These are phyloP conservation scores for Zasmidium citrigriseum DNA, from an alignment of 2,329 filamentous ascomycete species.

Conservation along the genomic window DNA sequence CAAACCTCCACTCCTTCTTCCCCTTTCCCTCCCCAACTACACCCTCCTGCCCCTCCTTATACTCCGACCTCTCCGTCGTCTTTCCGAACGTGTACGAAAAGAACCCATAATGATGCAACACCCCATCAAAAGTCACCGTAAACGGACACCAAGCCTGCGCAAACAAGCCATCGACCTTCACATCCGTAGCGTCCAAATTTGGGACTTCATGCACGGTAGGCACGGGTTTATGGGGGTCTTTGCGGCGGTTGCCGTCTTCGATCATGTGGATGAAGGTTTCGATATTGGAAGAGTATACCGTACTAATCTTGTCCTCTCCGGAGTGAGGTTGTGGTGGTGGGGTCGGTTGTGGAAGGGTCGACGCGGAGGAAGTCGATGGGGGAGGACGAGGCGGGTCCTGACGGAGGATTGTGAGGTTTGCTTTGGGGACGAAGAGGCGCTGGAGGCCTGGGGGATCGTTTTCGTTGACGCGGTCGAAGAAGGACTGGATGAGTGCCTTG, in stretches of 20 bases:
- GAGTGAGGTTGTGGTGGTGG: background rate
- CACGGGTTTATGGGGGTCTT: slow-evolving; percentile 13
- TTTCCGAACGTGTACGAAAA: slow-evolving; percentile 20
- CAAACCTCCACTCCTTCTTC: slow-evolving; percentile 20
- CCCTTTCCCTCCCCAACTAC: background rate
- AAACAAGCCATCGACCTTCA: slow-evolving; percentile 20
- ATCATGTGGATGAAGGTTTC: slow-evolving; percentile 21
- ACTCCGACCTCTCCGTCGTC: background rate
- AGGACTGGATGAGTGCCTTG: slow-evolving; percentile 21
- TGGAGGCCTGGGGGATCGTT: slow-evolving; percentile 57
- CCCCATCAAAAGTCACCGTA: slow-evolving; percentile 23
- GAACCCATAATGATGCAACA: slow-evolving; percentile 24
- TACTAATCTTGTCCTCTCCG: slow-evolving; percentile 5
- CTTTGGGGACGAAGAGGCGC: slow-evolving; percentile 75
- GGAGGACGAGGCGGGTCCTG: slow-evolving; percentile 19
- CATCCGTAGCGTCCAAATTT: slow-evolving; percentile 17
- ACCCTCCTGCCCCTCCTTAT: background rate
- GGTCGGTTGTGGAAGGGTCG: background rate
- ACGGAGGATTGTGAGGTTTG: slow-evolving; percentile 52
- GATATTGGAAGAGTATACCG: slow-evolving; percentile 15
- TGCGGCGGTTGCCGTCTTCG: slow-evolving; percentile 15
- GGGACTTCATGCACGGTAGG: slow-evolving; percentile 17
- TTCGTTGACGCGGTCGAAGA: slow-evolving; percentile 25
- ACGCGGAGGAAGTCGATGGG: slow-evolving; percentile 1
- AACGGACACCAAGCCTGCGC: slow-evolving; percentile 22